Evolutionary conservation across 2,329 filamentous ascomycete species (phyloP).

Genomic region (Diaporthe sp.): DNA sequence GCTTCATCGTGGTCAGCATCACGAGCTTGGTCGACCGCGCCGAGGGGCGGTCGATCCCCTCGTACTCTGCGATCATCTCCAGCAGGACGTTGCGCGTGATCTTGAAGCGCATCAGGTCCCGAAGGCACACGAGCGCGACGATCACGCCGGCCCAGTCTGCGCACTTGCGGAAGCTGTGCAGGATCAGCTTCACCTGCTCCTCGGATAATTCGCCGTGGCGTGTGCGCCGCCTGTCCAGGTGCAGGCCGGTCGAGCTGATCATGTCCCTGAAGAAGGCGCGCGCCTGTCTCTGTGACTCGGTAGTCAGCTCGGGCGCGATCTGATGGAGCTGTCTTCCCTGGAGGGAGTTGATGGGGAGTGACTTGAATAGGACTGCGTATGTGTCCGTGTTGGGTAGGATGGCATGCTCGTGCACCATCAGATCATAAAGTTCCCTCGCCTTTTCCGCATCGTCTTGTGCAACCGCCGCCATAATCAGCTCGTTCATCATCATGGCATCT

Average conservation of each 20-base stretch:
- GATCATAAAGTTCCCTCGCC: conserved; percentile 69
- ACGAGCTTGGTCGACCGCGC: conserved; percentile 40
- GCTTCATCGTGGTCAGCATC: conserved; percentile 37
- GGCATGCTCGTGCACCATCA: conserved; percentile 63
- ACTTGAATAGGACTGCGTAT: conserved; percentile 77
- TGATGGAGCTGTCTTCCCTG: conserved; percentile 10
- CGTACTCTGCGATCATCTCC: conserved; percentile 50
- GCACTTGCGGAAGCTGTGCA: conserved; percentile 59
- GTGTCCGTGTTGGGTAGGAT: conserved; percentile 77
- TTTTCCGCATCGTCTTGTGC: conserved; percentile 68
- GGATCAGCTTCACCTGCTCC: conserved; percentile 49
- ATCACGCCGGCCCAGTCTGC: conserved; percentile 63
- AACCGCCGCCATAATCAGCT: conserved; percentile 77
- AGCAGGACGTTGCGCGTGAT: conserved; percentile 51
- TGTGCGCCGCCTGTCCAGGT: conserved; percentile 43
- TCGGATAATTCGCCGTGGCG: conserved; percentile 42
- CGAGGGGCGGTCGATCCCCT: conserved; percentile 41
- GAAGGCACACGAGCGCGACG: conserved; percentile 55
- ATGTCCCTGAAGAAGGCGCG: conserved; percentile 51
- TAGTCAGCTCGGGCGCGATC: background rate
- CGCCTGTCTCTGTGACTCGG: conserved; percentile 41
- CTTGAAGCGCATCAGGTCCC: conserved; percentile 48
- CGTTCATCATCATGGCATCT: conserved; percentile 84
- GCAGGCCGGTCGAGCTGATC: conserved; percentile 46
- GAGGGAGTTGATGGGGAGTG: conserved; percentile 63